Evolutionary conservation across 73 alveolate species (phyloP).

Genomic region (Paraurostyla sp.): DNA sequence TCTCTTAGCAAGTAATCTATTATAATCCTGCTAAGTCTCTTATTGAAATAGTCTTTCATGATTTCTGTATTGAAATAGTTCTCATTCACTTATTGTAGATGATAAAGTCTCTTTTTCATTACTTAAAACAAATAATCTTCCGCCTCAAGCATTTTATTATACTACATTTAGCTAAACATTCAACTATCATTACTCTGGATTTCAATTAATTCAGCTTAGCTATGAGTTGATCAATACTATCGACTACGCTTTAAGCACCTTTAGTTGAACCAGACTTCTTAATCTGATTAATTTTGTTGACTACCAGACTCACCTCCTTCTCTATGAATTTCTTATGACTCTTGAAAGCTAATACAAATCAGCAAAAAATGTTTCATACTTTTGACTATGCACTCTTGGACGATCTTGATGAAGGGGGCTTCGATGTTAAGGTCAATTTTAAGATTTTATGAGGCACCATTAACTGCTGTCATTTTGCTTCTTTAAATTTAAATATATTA

Average conservation of each 20-base stretch:
- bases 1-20: slow-evolving; percentile 77
- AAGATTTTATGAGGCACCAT: neutral
- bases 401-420: slow-evolving; percentile 51
- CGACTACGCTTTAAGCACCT: slow-evolving; percentile 11
- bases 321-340: slow-evolving; percentile 64
- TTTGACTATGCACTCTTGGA: slow-evolving; percentile 56
- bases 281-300: slow-evolving; percentile 13
- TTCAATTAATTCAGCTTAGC: slow-evolving; percentile 22
- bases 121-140: slow-evolving; percentile 61
- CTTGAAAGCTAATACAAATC: slow-evolving; percentile 55
- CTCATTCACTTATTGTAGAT: slow-evolving; percentile 26
- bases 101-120: slow-evolving; percentile 51
- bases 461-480: neutral
- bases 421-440: slow-evolving; percentile 48
- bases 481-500: no score
- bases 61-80: slow-evolving; percentile 24
- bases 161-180: neutral
- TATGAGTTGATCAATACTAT: slow-evolving; percentile 10
- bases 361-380: neutral
- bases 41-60: slow-evolving; percentile 59
- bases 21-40: slow-evolving; percentile 66
- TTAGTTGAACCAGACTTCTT: slow-evolving; percentile 19
- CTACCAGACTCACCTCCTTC: slow-evolving; percentile 44
- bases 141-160: slow-evolving; percentile 56
- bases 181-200: neutral